phyloP scores from a whole-genome alignment of 2,329 filamentous ascomycete species.

The Clonostachys chloroleuca region DNA sequence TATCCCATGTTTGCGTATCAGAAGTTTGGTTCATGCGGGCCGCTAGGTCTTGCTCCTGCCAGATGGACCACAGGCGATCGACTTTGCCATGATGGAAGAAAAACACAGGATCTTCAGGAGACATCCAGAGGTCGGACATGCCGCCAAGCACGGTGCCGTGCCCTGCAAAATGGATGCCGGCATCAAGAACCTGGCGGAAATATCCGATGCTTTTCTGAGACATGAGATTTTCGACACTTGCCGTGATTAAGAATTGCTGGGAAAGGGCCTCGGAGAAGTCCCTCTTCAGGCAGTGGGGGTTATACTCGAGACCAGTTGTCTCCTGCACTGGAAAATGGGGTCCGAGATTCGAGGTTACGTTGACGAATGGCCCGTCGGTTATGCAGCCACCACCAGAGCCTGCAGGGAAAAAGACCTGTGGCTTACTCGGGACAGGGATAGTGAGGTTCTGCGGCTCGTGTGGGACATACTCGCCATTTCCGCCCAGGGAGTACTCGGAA shows the following conservation, averaged over 20 bases:
- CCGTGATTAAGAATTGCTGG: no score
- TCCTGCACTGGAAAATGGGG: conserved; percentile 9
- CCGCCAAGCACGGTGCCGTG: no score
- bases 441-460: conserved; percentile 12
- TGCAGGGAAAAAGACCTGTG: conserved; percentile 25
- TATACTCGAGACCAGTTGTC: conserved; percentile 23
- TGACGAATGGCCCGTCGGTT: conserved; percentile 39
- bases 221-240: no score
- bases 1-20: no score
- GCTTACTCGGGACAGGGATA: not conserved
- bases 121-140: conserved; percentile 13
- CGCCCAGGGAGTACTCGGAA: conserved; percentile 35
- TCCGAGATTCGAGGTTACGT: conserved; percentile 33
- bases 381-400: conserved; percentile 54
- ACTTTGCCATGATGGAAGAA: conserved; percentile 14
- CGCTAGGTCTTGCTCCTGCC: conserved; percentile 4
- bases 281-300: conserved; percentile 35
- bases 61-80: conserved; percentile 10
- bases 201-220: no score
- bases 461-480: conserved; percentile 30
- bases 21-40: no score
- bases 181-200: no score
- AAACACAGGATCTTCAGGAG: conserved; percentile 17
- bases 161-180: conserved; percentile 4
- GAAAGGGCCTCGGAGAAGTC: conserved; percentile 12